Evolutionary conservation across 1,284 basidiomycete species (phyloP).

Genomic region (Ganoderma leucocontextum): DNA sequence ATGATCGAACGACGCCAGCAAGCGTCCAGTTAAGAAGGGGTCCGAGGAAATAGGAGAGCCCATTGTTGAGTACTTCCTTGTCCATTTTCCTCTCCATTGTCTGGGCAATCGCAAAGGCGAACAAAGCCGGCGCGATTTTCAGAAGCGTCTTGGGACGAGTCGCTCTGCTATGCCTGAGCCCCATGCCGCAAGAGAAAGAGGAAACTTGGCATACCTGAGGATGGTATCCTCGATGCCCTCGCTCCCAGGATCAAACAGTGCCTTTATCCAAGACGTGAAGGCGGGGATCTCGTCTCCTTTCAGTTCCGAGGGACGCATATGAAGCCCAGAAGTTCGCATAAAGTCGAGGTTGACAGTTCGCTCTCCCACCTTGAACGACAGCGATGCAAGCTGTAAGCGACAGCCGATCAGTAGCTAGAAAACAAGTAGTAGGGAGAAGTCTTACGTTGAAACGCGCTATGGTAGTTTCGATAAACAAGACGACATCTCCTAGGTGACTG

Average conservation of each 20-base stretch:
- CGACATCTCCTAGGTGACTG: slow-evolving; percentile 75
- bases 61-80: slow-evolving; percentile 71
- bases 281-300: slow-evolving; percentile 57
- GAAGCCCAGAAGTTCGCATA: slow-evolving; percentile 56
- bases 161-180: slow-evolving; percentile 14
- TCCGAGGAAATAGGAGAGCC: slow-evolving; percentile 78
- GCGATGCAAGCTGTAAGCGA: slow-evolving; percentile 26
- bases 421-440: neutral
- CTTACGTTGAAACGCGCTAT: slow-evolving; percentile 70
- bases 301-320: slow-evolving; percentile 52
- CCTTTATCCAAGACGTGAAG: slow-evolving; percentile 73
- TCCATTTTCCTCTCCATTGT: slow-evolving; percentile 64
- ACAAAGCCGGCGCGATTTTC: slow-evolving; percentile 70
- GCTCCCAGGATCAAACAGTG: slow-evolving; percentile 76
- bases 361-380: slow-evolving; percentile 45
- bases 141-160: slow-evolving; percentile 74
- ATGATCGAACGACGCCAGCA: slow-evolving; percentile 70
- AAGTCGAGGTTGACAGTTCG: slow-evolving; percentile 58
- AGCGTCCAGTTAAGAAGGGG: slow-evolving; percentile 82
- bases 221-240: slow-evolving; percentile 86
- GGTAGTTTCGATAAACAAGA: slow-evolving; percentile 73
- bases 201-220: slow-evolving; percentile 57
- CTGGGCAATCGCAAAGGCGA: slow-evolving; percentile 65
- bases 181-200: neutral
- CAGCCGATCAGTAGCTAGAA: neutral